phyloP scores from a whole-genome alignment of 371 early-diverging fungal genomes.

The Apophysomyces variabilis region DNA sequence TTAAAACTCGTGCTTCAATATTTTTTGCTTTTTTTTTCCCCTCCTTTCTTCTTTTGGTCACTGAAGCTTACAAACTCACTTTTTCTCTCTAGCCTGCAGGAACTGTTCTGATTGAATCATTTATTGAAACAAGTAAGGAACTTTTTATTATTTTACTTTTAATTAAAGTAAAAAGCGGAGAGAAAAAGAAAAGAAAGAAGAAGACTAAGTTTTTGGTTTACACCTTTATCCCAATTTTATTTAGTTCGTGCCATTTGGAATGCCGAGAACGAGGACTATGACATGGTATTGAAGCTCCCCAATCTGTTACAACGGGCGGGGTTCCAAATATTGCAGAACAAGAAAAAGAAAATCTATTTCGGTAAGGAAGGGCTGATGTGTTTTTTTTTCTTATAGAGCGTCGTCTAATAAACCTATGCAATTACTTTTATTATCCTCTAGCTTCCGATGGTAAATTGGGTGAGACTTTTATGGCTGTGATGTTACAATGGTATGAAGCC shows the following conservation, averaged over 20 bases:
- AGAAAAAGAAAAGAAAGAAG: background rate
- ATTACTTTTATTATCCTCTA: background rate
- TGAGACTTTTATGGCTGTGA: constrained; percentile 29
- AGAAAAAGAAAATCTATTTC: constrained; percentile 30
- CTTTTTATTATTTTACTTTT: too few species aligned
- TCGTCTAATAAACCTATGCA: too few species aligned
- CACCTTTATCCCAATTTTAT: background rate
- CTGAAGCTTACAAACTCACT: background rate
- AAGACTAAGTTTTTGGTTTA: background rate
- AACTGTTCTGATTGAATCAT: constrained; percentile 45
- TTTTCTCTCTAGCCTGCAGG: constrained; percentile 26
- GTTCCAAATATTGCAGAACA: constrained; percentile 31
- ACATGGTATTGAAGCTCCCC: constrained; percentile 29
- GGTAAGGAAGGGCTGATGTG: constrained; percentile 21
- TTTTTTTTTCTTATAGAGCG: too few species aligned
- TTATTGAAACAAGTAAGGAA: constrained; percentile 39
- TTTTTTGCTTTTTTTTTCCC: background rate
- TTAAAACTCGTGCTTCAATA: background rate
- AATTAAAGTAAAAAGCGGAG: background rate
- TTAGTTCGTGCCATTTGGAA: constrained; percentile 31
- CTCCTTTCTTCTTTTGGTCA: background rate
- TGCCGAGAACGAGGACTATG: constrained; percentile 24
- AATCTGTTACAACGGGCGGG: constrained; percentile 23
- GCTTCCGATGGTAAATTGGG: constrained; percentile 36
- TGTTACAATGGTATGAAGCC: constrained; percentile 27